Conservation (phyloP, 179 eudicot species). For the Spergularia azorica region DNA sequence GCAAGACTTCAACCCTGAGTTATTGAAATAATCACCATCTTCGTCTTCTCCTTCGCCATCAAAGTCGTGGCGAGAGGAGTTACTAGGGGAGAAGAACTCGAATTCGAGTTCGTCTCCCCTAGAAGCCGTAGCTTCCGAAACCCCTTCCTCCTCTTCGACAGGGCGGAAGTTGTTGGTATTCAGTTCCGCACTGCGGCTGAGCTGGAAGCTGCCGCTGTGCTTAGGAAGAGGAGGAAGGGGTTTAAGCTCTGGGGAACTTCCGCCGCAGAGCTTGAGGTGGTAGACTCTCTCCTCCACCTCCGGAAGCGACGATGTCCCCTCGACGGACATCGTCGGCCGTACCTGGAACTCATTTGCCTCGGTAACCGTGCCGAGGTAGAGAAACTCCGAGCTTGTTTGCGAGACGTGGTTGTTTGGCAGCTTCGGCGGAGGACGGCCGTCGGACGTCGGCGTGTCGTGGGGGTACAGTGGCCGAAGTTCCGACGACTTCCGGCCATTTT, state of each 20-base stretch:
- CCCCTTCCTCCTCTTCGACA: neutral
- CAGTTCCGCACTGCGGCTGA: neutral
- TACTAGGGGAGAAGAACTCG: slow-evolving; percentile 40
- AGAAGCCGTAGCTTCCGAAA: neutral
- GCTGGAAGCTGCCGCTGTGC: slow-evolving; percentile 5
- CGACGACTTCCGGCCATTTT: neutral
- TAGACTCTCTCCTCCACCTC: slow-evolving; percentile 15
- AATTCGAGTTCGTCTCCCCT: slow-evolving; percentile 7
- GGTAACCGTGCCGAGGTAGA: slow-evolving; percentile 39
- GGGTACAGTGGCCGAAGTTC: slow-evolving; percentile 11
- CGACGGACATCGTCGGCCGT: slow-evolving; percentile 6
- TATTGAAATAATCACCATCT: slow-evolving; percentile 1
- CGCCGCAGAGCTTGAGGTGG: slow-evolving; percentile 33
- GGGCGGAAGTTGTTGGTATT: neutral
- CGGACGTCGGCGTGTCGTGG: slow-evolving; percentile 23
- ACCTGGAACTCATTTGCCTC: slow-evolving; percentile 30
- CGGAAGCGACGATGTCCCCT: slow-evolving; percentile 6
- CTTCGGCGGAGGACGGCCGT: slow-evolving; percentile 26
- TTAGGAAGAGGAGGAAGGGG: slow-evolving; percentile 48
- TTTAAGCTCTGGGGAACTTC: slow-evolving; percentile 36
- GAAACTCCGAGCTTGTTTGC: slow-evolving; percentile 37
- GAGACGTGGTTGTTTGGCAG: slow-evolving; percentile 10
- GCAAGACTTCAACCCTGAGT: slow-evolving; percentile 14
- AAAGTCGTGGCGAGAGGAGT: slow-evolving; percentile 1
- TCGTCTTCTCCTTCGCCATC: neutral